These are phyloP conservation scores for Grigorovia yakushimaensis DNA, from an alignment of 805 yeast genomes.

Conservation along the genomic window DNA sequence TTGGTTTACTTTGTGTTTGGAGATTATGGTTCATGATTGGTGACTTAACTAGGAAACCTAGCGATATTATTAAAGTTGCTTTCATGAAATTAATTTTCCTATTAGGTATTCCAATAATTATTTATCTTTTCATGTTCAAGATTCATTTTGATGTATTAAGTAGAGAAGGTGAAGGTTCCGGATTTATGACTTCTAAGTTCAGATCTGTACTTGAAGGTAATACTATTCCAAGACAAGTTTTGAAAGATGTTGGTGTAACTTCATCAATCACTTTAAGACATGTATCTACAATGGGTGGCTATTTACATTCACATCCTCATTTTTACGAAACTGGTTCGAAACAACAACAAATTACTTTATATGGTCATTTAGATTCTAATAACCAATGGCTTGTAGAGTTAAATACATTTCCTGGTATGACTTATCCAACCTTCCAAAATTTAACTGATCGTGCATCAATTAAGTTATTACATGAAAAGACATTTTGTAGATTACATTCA, in stretches of 20 bases:
- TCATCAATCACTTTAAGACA: slow-evolving; percentile 62
- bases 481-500: slow-evolving; percentile 65
- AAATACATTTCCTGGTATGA: slow-evolving; percentile 44
- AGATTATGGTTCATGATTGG: slow-evolving; percentile 68
- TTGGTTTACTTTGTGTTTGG: slow-evolving; percentile 49
- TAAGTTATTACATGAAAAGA: slow-evolving; percentile 49
- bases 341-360: slow-evolving; percentile 74
- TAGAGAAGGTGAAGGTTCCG: slow-evolving; percentile 61
- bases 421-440: slow-evolving; percentile 50
- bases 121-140: slow-evolving; percentile 51
- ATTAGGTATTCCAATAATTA: slow-evolving; percentile 45
- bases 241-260: slow-evolving; percentile 64
- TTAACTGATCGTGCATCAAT: slow-evolving; percentile 61
- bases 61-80: slow-evolving; percentile 38
- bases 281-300: slow-evolving; percentile 64
- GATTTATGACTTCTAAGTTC: slow-evolving; percentile 66
- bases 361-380: slow-evolving; percentile 68
- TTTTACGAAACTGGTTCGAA: slow-evolving; percentile 69
- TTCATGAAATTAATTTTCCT: slow-evolving; percentile 42
- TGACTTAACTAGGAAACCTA: slow-evolving; percentile 46
- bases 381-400: slow-evolving; percentile 66
- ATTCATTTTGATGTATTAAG: slow-evolving; percentile 50
- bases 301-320: slow-evolving; percentile 71
- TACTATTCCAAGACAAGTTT: slow-evolving; percentile 46
- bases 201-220: slow-evolving; percentile 54